A percentile compares a stretch with the other conserved stretches of the same genome.
Conservation (phyloP, 768 basidiomycete genomes). For the Boletus coccyginus region DNA sequence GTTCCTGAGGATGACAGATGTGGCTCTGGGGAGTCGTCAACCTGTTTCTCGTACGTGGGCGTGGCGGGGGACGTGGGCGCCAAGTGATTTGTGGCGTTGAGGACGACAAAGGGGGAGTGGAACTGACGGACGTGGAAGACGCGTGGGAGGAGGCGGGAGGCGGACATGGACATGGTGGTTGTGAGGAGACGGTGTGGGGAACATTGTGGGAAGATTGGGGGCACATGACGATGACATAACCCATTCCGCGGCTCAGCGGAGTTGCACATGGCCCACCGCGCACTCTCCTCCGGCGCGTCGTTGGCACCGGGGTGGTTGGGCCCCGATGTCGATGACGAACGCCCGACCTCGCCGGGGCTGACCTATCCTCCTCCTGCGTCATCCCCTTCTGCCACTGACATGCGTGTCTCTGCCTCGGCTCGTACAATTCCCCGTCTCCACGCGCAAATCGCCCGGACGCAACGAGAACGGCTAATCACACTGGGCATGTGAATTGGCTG, state of each 20-base stretch:
- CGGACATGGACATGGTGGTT: constrained; percentile 28
- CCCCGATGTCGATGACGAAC: constrained; percentile 5
- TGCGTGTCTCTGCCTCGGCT: constrained; percentile 2
- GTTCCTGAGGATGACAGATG: constrained; percentile 42
- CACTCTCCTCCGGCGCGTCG: not conserved
- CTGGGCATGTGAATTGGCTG: constrained; percentile 6
- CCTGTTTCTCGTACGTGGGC: constrained; percentile 59
- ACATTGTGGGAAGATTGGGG: constrained; percentile 25
- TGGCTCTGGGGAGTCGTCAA: constrained; percentile 50
- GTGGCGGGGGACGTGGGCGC: constrained; percentile 31
- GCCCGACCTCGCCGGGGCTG: constrained; percentile 23
- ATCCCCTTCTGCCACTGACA: constrained; percentile 5
- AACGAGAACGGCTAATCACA: constrained; percentile 17
- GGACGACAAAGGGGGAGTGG: constrained; percentile 62
- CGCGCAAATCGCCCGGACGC: constrained; percentile 17
- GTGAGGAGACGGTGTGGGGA: constrained; percentile 10
- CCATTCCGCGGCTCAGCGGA: constrained; percentile 15
- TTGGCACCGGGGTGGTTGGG: constrained; percentile 6
- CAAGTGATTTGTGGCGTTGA: constrained; percentile 39
- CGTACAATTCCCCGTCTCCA: constrained; percentile 4
- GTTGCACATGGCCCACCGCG: not conserved
- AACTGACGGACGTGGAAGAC: constrained; percentile 45
- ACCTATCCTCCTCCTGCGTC: constrained; percentile 4
- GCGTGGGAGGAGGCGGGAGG: constrained; percentile 7
- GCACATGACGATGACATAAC: constrained; percentile 28